Percentiles rank a stretch among this genome's conserved stretches.
Conservation (phyloP, 208 protist species). For the Blechomonas ayalai region DNA sequence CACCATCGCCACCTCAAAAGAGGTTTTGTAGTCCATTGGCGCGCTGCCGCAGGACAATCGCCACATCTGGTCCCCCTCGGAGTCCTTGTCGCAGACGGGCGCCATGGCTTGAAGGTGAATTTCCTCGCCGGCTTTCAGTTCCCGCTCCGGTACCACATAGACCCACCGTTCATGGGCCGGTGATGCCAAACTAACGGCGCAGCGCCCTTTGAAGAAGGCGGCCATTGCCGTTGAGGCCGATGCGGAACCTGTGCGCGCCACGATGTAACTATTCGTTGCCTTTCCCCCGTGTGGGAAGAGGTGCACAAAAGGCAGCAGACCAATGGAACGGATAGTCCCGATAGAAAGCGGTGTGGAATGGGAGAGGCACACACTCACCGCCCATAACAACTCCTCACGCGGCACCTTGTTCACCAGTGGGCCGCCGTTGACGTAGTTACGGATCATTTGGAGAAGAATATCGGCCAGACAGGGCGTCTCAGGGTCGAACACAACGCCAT, state of each 20-base stretch:
- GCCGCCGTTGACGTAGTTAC: conserved; percentile 85
- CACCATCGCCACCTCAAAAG: conserved; percentile 27
- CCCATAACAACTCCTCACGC: conserved; percentile 72
- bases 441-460: conserved; percentile 88
- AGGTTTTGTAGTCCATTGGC: conserved; percentile 56
- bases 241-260: conserved; percentile 43
- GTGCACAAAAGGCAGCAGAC: conserved; percentile 82
- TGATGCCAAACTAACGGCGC: conserved; percentile 49
- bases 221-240: conserved; percentile 47
- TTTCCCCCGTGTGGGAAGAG: conserved; percentile 79
- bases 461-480: conserved; percentile 69
- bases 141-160: conserved; percentile 54
- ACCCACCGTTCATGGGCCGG: conserved; percentile 43
- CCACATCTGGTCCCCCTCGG: conserved; percentile 83
- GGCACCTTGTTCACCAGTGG: conserved; percentile 84
- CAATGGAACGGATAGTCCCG: conserved; percentile 58
- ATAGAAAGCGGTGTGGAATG: conserved; percentile 81
- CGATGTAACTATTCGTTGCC: conserved; percentile 57
- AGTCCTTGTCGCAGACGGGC: conserved; percentile 77
- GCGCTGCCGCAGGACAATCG: conserved; percentile 64
- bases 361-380: conserved; percentile 76
- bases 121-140: conserved; percentile 61
- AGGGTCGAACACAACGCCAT: conserved; percentile 49
- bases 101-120: conserved; percentile 81
- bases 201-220: conserved; percentile 35